Evolutionary conservation across 2,329 filamentous ascomycete genomes (phyloP).

Genomic region (Incumbomyces delicatus): DNA sequence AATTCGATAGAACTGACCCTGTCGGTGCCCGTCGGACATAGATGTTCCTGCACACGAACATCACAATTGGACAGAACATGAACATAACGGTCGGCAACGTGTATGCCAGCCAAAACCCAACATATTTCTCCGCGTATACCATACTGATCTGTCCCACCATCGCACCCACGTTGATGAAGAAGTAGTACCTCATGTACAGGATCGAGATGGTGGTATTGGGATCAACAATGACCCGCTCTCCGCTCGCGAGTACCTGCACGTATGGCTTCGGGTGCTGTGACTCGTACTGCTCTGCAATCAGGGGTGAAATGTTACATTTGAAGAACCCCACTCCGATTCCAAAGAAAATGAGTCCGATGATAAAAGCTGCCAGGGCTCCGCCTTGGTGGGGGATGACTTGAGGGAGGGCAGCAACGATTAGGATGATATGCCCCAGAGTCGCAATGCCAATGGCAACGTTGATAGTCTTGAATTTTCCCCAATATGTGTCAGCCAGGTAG

Average conservation of each 20-base stretch:
- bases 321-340: slow-evolving; percentile 71
- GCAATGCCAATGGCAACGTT: slow-evolving; percentile 55
- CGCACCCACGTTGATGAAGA: slow-evolving; percentile 60
- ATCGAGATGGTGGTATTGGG: slow-evolving; percentile 57
- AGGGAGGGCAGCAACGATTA: slow-evolving; percentile 57
- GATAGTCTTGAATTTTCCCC: slow-evolving; percentile 62
- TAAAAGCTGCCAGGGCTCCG: slow-evolving; percentile 53
- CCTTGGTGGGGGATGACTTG: slow-evolving; percentile 49
- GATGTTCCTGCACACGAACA: slow-evolving; percentile 50
- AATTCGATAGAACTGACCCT: slow-evolving; percentile 62
- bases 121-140: slow-evolving; percentile 59
- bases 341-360: slow-evolving; percentile 56
- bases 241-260: slow-evolving; percentile 46
- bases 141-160: slow-evolving; percentile 52
- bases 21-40: slow-evolving; percentile 58
- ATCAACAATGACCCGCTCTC: slow-evolving; percentile 61
- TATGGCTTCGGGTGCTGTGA: slow-evolving; percentile 38
- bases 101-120: slow-evolving; percentile 66
- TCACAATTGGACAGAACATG: slow-evolving; percentile 50
- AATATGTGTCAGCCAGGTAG: slow-evolving; percentile 57
- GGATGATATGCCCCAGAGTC: slow-evolving; percentile 55
- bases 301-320: slow-evolving; percentile 67
- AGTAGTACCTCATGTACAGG: slow-evolving; percentile 61
- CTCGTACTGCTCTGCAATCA: slow-evolving; percentile 60
- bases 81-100: slow-evolving; percentile 59